Base-by-base conservation (phyloP, 257 asterid genomes). In the Euphrasia confusa region DNA sequence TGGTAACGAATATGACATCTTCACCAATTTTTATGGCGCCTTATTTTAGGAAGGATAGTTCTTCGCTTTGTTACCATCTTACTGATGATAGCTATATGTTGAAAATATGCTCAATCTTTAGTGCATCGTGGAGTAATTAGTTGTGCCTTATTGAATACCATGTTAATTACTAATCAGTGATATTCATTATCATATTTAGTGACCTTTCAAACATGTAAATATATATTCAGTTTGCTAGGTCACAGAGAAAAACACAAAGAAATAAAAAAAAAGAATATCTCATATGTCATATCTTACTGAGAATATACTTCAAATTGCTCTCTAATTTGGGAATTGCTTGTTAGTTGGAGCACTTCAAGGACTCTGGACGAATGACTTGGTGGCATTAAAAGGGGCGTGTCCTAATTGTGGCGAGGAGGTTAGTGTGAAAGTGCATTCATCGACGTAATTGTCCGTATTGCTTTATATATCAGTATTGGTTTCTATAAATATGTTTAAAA, bases 321-420 rank as follows among this genome's bases (percentile, higher is more conserved):
- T 68, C 54, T 80, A 66, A 81, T 75, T 68, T n/a, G 58, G 60
- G 33, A 65, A 57, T 72, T 69, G 50, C 54, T 64, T 68, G 62
- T 79, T 10, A 93, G 96, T 85, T 78, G 93, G 95, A 71, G 96
- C 94, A 62, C 85, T 93, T 70, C 78, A 73, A 74, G 94, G 91
- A 72, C 94, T 93, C 58, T 83, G 95, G 96, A 81, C 80, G 74
- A 87, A 87, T 71, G 85, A 89, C 75, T 75, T 87, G 87, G 97
- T 89, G 64, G 97, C 97, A 2, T 66, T 93, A 66, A 93, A 87
- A 79, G 99, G 99, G 47, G 79, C 73, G 21, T 93, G 99, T 75
- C 99, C 99, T 2, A 86, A 87, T 83, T 93, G 99, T 40, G 90
- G 97, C 13, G 97, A 93, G 75, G 94, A 93, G 96, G 99, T 89